Conservation (phyloP, 169 alveolate genomes). For the Cryptosporidium tyzzeri region DNA sequence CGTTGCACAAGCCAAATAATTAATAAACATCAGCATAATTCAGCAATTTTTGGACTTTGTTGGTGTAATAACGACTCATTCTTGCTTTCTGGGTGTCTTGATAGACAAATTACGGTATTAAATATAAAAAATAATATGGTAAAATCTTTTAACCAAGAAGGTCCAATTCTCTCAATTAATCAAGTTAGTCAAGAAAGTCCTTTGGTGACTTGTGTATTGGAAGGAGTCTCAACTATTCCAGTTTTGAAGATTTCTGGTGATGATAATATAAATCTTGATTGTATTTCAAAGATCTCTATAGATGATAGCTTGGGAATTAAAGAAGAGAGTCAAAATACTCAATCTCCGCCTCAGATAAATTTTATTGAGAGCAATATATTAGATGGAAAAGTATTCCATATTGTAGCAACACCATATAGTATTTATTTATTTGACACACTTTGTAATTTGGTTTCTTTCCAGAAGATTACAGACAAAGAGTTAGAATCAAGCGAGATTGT, state of each 20-base stretch:
- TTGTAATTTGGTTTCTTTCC: conserved; percentile 17
- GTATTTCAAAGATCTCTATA: conserved; percentile 5
- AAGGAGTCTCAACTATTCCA: conserved; percentile 50
- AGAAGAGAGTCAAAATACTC: conserved; percentile 5
- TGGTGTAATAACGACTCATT: conserved; percentile 40
- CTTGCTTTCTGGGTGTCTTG: conserved; percentile 67
- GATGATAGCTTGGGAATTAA: not conserved
- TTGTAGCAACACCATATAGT: conserved; percentile 55
- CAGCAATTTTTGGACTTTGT: conserved; percentile 70
- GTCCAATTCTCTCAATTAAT: conserved; percentile 47
- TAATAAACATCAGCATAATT: conserved; percentile 23
- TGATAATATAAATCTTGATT: conserved; percentile 7
- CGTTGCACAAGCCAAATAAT: not conserved
- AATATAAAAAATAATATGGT: not conserved
- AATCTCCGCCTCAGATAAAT: not conserved
- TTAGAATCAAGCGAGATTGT: conserved; percentile 32
- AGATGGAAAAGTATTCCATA: not conserved
- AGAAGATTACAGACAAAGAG: not conserved
- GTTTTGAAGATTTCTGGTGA: conserved; percentile 15
- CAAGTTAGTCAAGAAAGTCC: conserved; percentile 1
- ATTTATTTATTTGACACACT: conserved; percentile 28
- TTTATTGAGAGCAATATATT: conserved; percentile 21
- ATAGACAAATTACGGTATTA: conserved; percentile 39
- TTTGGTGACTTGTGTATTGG: conserved; percentile 43
- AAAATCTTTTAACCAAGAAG: conserved; percentile 30